Evolutionary conservation across 2,329 filamentous ascomycete genomes (phyloP).

Genomic region (Alternaria viburni): DNA sequence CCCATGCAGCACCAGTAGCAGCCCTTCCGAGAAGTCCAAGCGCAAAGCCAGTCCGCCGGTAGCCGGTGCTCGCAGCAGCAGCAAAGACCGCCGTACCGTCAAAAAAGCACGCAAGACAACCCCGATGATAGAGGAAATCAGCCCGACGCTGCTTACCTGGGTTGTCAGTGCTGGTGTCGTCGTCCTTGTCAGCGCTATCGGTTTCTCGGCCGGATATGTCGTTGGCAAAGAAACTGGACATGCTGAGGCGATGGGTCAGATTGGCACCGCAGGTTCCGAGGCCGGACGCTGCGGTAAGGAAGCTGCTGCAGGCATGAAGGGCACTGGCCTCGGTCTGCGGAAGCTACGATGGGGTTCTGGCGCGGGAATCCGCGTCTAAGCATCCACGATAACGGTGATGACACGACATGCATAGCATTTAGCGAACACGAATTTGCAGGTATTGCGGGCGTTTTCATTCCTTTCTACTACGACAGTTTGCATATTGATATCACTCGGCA

Average conservation of each 20-base stretch:
- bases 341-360: conserved; percentile 42
- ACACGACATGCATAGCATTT: not conserved
- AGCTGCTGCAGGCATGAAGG: conserved; percentile 31
- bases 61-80: conserved; percentile 46
- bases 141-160: conserved; percentile 69
- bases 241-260: conserved; percentile 53
- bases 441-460: not conserved
- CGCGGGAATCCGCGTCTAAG: conserved; percentile 27
- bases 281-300: conserved; percentile 45
- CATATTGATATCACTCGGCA: conserved; percentile 1
- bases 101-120: conserved; percentile 53
- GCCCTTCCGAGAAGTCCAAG: conserved; percentile 50
- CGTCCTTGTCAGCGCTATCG: conserved; percentile 67
- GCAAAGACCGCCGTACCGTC: conserved; percentile 52
- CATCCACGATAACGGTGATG: not conserved
- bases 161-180: conserved; percentile 70
- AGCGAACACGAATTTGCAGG: not conserved
- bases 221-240: conserved; percentile 65
- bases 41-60: conserved; percentile 51
- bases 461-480: not conserved
- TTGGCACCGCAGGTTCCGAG: conserved; percentile 36
- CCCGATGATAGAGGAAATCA: conserved; percentile 52
- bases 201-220: conserved; percentile 69
- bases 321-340: conserved; percentile 39
- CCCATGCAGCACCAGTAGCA: conserved; percentile 34